Conservation (phyloP, 1,284 basidiomycete species). For the Melampsora occidentalis region DNA sequence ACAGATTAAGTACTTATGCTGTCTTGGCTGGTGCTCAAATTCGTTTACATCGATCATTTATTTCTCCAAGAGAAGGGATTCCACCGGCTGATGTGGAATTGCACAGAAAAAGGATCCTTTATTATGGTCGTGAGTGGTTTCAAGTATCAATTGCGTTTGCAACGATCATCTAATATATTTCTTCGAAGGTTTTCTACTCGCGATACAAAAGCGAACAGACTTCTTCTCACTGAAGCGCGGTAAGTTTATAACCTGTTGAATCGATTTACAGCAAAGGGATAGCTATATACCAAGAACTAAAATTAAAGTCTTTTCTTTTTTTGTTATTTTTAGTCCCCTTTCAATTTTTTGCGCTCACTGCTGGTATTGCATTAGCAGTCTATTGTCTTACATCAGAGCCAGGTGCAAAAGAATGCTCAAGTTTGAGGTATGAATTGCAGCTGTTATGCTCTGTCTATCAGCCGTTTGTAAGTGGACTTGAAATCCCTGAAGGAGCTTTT, state of each 20-base stretch:
- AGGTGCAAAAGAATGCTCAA: background rate
- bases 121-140: slow-evolving; percentile 25
- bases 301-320: background rate
- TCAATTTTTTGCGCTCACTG: slow-evolving; percentile 23
- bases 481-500: no score
- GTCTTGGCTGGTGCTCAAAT: slow-evolving; percentile 23
- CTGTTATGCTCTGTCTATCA: no score
- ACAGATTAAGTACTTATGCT: slow-evolving; percentile 17
- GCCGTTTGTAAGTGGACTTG: no score
- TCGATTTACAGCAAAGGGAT: background rate
- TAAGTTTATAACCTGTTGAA: background rate
- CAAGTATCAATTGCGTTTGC: background rate
- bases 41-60: slow-evolving; percentile 26
- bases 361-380: slow-evolving; percentile 29
- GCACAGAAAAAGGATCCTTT: slow-evolving; percentile 15
- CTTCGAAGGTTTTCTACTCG: background rate
- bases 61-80: slow-evolving; percentile 1
- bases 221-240: background rate
- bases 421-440: no score
- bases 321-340: slow-evolving; percentile 16
- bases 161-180: no score
- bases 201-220: background rate
- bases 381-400: slow-evolving; percentile 35
- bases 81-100: background rate
- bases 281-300: background rate